Evolutionary conservation across 2,329 filamentous ascomycete genomes (phyloP).

Genomic region (Penicillium fuscoglaucum): DNA sequence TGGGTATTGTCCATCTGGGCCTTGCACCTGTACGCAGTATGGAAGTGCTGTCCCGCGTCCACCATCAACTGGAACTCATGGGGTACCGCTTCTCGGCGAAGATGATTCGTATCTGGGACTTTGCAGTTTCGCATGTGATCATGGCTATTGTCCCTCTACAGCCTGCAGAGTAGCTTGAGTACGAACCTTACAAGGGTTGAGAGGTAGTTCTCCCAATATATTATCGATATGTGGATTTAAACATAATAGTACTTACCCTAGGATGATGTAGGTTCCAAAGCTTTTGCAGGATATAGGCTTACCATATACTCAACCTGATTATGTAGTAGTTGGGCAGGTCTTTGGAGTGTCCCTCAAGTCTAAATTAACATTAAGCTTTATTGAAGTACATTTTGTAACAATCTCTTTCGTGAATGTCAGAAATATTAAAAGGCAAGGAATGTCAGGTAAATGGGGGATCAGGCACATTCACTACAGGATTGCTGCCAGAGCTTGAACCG

Average conservation of each 20-base stretch:
- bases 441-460: not conserved
- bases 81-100: conserved; percentile 23
- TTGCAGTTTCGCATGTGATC: conserved; percentile 50
- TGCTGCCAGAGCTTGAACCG: not conserved
- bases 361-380: not conserved
- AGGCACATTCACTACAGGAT: not conserved
- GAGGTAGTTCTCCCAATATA: too few species aligned
- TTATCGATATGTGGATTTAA: not conserved
- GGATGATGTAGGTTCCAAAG: not conserved
- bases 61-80: conserved; percentile 24
- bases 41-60: conserved; percentile 26
- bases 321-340: rapidly evolving
- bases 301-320: not conserved
- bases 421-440: not conserved
- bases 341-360: not conserved
- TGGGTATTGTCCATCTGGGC: conserved; percentile 34
- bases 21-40: conserved; percentile 32
- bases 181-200: not conserved
- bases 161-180: conserved; percentile 18
- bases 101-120: conserved; percentile 46
- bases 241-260: not conserved
- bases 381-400: not conserved
- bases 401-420: not conserved
- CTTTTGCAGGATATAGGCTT: too few species aligned
- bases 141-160: conserved; percentile 48